Evolutionary conservation across 192 early-diverging fungal genomes (phyloP).

Genomic region (Gaertneriomyces semiglobifer): DNA sequence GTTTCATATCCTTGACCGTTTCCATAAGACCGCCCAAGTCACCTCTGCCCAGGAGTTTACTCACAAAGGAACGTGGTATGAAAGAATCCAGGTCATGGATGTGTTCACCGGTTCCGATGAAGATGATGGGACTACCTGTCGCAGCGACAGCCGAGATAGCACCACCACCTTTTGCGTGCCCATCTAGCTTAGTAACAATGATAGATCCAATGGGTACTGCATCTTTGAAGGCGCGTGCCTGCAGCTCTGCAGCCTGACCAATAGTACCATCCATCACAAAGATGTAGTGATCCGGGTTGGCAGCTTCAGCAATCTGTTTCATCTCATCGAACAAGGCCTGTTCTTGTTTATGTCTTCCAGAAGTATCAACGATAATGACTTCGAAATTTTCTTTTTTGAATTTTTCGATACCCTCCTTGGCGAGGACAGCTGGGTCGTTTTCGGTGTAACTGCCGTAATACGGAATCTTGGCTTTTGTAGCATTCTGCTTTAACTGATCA

Average conservation of each 20-base stretch:
- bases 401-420: conserved; percentile 86
- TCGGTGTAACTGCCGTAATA: conserved; percentile 93
- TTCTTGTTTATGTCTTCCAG: conserved; percentile 94
- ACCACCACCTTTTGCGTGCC: conserved; percentile 97
- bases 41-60: conserved; percentile 94
- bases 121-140: conserved; percentile 86
- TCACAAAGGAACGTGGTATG: conserved; percentile 80
- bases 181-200: conserved; percentile 97
- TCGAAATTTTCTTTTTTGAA: conserved; percentile 93
- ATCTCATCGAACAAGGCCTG: conserved; percentile 92
- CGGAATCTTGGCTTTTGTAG: conserved; percentile 95
- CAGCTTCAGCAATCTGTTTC: conserved; percentile 85
- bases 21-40: conserved; percentile 85
- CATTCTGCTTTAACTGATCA: conserved; percentile 98
- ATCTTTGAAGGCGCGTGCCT: conserved; percentile 90
- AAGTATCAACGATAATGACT: conserved; percentile 98
- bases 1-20: conserved; percentile 80
- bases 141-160: conserved; percentile 97
- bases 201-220: conserved; percentile 91
- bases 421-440: conserved; percentile 87
- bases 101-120: conserved; percentile 97
- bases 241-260: conserved; percentile 92
- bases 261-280: conserved; percentile 99
- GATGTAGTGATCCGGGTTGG: conserved; percentile 84
- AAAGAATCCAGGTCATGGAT: conserved; percentile 92